phyloP scores from a whole-genome alignment of 495 filamentous ascomycete species.

The Podospora didyma region DNA sequence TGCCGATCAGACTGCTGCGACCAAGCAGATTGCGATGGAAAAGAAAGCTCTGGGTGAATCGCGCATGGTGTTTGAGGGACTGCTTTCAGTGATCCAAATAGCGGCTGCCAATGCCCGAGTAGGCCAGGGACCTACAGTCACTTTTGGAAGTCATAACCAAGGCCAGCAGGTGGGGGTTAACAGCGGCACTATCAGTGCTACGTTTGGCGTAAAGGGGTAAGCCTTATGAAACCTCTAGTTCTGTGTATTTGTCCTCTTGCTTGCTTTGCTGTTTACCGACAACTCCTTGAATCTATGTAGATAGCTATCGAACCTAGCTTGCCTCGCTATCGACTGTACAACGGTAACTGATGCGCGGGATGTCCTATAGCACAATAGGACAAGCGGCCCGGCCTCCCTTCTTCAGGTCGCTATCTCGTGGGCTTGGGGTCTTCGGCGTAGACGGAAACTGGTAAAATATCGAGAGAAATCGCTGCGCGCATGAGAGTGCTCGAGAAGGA shows the following conservation, averaged over 20 bases:
- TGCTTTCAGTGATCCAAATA: slow-evolving; percentile 28
- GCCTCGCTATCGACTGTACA: too few relatives aligned
- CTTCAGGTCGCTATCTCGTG: slow-evolving; percentile 9
- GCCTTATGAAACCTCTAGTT: background rate
- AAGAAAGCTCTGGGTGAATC: slow-evolving; percentile 23
- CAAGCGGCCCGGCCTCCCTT: slow-evolving; percentile 1
- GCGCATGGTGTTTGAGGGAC: slow-evolving; percentile 27
- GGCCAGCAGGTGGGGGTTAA: slow-evolving; percentile 10
- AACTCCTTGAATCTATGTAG: background rate
- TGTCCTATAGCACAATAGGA: background rate
- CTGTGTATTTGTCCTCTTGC: slow-evolving; percentile 7
- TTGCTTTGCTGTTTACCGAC: slow-evolving; percentile 1
- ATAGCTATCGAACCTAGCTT: background rate
- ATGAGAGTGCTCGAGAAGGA: background rate
- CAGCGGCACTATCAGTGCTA: slow-evolving; percentile 8
- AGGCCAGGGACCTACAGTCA: slow-evolving; percentile 3
- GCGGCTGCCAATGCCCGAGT: slow-evolving; percentile 23
- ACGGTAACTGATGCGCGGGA: slow-evolving; percentile 2
- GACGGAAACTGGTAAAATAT: slow-evolving; percentile 4
- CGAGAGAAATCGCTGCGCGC: slow-evolving; percentile 2
- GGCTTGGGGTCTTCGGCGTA: slow-evolving; percentile 2
- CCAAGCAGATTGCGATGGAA: slow-evolving; percentile 30
- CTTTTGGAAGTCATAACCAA: slow-evolving; percentile 5
- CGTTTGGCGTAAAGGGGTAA: slow-evolving; percentile 7
- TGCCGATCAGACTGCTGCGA: slow-evolving; percentile 25